These are phyloP conservation scores for Podospora conica DNA, from an alignment of 495 filamentous ascomycete species.

Conservation along the genomic window DNA sequence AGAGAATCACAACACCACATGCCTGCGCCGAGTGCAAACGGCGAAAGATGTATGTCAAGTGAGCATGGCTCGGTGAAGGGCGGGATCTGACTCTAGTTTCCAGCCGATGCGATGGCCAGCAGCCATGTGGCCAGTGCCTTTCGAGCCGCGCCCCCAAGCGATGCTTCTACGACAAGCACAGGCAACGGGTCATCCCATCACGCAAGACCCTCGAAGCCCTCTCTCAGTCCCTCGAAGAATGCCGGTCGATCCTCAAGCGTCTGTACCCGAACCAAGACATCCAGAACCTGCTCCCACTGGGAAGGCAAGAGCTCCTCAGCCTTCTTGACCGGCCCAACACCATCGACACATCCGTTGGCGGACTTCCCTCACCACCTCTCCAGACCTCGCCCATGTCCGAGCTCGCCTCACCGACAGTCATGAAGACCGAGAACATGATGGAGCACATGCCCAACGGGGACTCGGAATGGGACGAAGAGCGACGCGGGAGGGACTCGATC, in stretches of 20 bases:
- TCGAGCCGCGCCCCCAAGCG: slow-evolving; percentile 51
- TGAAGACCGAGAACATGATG: slow-evolving; percentile 43
- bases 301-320: slow-evolving; percentile 45
- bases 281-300: slow-evolving; percentile 44
- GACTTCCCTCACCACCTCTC: slow-evolving; percentile 39
- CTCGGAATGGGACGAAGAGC: slow-evolving; percentile 54
- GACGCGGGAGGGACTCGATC: slow-evolving; percentile 50
- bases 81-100: slow-evolving; percentile 20
- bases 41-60: slow-evolving; percentile 46
- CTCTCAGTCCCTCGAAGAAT: slow-evolving; percentile 53
- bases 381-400: slow-evolving; percentile 38
- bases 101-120: slow-evolving; percentile 52
- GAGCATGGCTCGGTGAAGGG: not conserved
- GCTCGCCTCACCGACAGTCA: slow-evolving; percentile 39
- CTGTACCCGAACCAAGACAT: slow-evolving; percentile 49
- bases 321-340: slow-evolving; percentile 44
- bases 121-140: slow-evolving; percentile 53
- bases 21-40: slow-evolving; percentile 55
- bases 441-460: slow-evolving; percentile 51
- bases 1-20: slow-evolving; percentile 52
- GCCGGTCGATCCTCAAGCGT: slow-evolving; percentile 49
- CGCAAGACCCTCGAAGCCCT: slow-evolving; percentile 54
- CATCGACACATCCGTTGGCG: slow-evolving; percentile 34
- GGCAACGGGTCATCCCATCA: slow-evolving; percentile 52
- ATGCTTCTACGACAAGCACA: slow-evolving; percentile 56